Conservation (phyloP, 2,329 filamentous ascomycete species). For the Cordyceps cateniannulata region DNA sequence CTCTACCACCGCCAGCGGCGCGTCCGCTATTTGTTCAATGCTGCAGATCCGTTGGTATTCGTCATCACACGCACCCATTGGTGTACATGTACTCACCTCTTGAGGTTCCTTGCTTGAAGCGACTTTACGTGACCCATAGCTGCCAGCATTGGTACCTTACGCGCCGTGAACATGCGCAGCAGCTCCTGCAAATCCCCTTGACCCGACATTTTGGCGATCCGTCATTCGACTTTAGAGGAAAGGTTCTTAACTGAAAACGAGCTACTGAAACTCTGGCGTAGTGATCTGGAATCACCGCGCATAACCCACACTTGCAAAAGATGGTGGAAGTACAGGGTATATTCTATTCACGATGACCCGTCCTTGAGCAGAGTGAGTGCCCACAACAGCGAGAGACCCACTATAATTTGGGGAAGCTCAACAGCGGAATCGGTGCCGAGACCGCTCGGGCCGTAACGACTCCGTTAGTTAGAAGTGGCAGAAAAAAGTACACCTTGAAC, state of each 20-base stretch:
- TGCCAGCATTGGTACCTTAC: slow-evolving; percentile 52
- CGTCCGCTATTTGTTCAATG: slow-evolving; percentile 49
- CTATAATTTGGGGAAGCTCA: not conserved
- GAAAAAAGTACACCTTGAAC: slow-evolving; percentile 4
- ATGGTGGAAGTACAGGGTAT: slow-evolving; percentile 7
- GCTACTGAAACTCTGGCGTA: no score
- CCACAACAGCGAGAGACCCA: not conserved
- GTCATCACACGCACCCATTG: not conserved
- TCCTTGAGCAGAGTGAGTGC: not conserved
- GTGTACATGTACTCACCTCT: slow-evolving; percentile 48
- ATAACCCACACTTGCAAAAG: not conserved
- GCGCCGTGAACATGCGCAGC: slow-evolving; percentile 51
- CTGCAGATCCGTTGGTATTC: slow-evolving; percentile 23
- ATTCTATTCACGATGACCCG: not conserved
- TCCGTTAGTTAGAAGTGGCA: not conserved
- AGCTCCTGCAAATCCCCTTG: slow-evolving; percentile 57
- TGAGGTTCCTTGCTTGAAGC: slow-evolving; percentile 47
- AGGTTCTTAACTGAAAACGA: not conserved
- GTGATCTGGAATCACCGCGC: not conserved
- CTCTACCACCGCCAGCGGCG: slow-evolving; percentile 37
- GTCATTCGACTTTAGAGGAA: not conserved
- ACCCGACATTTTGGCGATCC: slow-evolving; percentile 38
- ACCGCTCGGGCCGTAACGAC: slow-evolving; percentile 7
- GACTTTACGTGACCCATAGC: slow-evolving; percentile 54
- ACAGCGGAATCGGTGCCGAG: slow-evolving; percentile 2